Evolutionary conservation across 2,329 filamentous ascomycete species (phyloP), one percentile per base, ranked within the genome.

Genomic region (Cordyceps pruinosa): DNA sequence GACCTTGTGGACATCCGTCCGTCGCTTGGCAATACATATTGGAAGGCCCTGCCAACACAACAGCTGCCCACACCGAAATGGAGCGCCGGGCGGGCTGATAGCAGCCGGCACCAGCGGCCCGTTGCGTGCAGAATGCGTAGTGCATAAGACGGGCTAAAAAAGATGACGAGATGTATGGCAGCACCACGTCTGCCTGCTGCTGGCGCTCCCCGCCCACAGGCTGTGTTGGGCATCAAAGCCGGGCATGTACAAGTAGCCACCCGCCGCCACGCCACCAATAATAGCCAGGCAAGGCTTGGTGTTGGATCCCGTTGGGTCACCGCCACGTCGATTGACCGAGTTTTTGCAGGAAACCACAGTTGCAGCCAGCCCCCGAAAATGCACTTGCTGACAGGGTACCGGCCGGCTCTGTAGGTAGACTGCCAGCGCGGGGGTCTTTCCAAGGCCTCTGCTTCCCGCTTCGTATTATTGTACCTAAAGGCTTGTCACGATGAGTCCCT

Each of bases 251-350:
- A 42, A 54, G 52, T 55, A 30, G 52, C 52, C 44, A 55, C 52
- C 7, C 9, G 52, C 35, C 30, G 52, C 23, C 42, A 47, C 42
- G 32, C 34, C 44, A 23, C 42, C 34, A 56, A 56, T 56, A 48
- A 56, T 47, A 30, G 26, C 28, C 45, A 34, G 30, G 21, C 17
- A 15, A 26, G 46, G 32, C 52, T 41, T 41, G 42, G 26, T 52
- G 25, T 47, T 53, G 56, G 41, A n/a, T n/a, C 42, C 56, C 56
- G 19, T 58, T 58, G 41, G 42, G 56, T 53, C 48, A 58, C 56
- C 56, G 56, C 56, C 56, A 58, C 48, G 56, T 58, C 49, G 47
- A 53, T 58, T 58, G 56, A 58, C 56, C 56, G 56, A 58, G 48
- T 58, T 58, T 56, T 58, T 46, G 30, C n/a, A 44, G 55, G n/a